phyloP scores from a whole-genome alignment of 2,329 filamentous ascomycete genomes.

The Colletotrichum incanum region DNA sequence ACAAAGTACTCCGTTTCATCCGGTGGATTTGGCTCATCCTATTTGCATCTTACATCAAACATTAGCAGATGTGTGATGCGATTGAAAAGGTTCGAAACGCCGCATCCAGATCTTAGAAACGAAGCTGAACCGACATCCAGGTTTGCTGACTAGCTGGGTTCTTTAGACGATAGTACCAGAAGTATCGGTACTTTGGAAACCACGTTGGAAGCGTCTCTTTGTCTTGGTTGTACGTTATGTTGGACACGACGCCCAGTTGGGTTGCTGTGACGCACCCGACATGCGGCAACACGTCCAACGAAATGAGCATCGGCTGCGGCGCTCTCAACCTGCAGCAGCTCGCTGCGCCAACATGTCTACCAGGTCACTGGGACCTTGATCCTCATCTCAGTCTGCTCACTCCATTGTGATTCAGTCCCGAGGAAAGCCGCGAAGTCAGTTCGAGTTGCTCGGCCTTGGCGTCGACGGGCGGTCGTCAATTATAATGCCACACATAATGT shows the following conservation, averaged over 20 bases:
- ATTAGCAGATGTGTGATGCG: no score
- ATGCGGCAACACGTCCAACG: background rate
- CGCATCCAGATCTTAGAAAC: background rate
- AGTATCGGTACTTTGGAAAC: background rate
- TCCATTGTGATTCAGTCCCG: background rate
- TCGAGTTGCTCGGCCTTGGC: background rate
- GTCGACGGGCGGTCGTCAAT: background rate
- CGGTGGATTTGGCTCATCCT: background rate
- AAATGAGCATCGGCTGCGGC: background rate
- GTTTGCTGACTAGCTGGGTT: background rate
- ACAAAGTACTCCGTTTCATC: background rate
- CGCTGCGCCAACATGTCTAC: background rate
- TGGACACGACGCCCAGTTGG: background rate
- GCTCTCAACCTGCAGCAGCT: background rate
- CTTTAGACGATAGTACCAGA: background rate
- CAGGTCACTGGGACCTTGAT: background rate
- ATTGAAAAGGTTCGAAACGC: background rate
- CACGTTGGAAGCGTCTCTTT: background rate
- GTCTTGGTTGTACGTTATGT: background rate
- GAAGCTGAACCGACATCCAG: background rate
- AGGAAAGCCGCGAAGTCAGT: background rate
- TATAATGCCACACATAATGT: background rate
- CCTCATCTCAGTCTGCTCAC: background rate
- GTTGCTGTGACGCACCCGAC: background rate
- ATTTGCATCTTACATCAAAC: no score